Conservation (phyloP, 176 grass and related monocot species). For the Cymbopogon citratus region DNA sequence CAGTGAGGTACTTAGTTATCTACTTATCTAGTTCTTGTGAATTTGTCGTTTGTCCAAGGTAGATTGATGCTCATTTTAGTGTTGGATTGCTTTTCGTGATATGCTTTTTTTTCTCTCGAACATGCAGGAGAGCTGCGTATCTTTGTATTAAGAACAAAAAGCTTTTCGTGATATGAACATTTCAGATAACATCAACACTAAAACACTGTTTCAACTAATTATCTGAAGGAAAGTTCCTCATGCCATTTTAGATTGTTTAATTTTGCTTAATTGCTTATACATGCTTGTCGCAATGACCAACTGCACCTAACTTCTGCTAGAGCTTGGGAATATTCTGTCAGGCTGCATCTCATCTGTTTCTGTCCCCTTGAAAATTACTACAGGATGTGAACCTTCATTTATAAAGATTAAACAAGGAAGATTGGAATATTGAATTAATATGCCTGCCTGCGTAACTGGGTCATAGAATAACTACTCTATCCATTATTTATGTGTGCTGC, state of each 20-base stretch:
- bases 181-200: background rate
- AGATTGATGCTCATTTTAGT: background rate
- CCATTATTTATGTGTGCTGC: background rate
- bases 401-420: background rate
- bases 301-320: no score
- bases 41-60: background rate
- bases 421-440: background rate
- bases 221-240: background rate
- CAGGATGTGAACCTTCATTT: background rate
- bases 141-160: no score
- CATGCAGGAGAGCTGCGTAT: no score
- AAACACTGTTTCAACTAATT: background rate
- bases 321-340: background rate
- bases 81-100: background rate
- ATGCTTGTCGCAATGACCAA: background rate
- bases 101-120: no score
- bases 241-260: background rate
- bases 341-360: background rate
- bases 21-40: background rate
- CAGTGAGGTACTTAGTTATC: slow-evolving; percentile 43
- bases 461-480: background rate
- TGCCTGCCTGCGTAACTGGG: background rate
- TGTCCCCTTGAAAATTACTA: background rate
- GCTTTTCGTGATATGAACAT: no score
- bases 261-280: background rate